Conservation (phyloP, 495 filamentous ascomycete species). For the Chaetomidium leptoderma region DNA sequence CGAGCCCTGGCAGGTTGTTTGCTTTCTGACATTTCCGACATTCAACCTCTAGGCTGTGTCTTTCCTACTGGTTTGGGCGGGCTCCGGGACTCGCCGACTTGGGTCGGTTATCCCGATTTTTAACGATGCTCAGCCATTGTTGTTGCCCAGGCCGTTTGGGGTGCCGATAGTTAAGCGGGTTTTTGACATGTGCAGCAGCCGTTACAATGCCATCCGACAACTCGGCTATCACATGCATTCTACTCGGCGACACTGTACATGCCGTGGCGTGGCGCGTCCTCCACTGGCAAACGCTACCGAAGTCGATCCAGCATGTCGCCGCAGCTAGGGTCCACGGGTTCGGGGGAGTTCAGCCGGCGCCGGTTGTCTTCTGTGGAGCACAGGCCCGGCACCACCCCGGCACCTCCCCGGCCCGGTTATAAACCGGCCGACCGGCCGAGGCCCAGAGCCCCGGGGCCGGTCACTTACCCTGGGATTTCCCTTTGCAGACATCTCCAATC, state of each 20-base stretch:
- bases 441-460: conserved; percentile 2
- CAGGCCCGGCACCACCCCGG: conserved; percentile 2
- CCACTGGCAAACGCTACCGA: no score
- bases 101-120: not conserved
- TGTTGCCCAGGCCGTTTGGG: no score
- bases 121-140: not conserved
- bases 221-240: not conserved
- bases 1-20: no score
- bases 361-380: not conserved
- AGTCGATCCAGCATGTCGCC: not conserved
- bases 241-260: not conserved
- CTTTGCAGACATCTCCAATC: not conserved
- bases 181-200: not conserved
- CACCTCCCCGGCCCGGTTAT: no score
- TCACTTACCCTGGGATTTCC: not conserved
- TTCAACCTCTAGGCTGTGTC: no score
- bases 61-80: no score
- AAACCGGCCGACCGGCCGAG: conserved; percentile 12
- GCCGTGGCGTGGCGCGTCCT: no score
- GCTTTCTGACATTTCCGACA: no score
- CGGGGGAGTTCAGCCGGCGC: not conserved
- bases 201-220: not conserved
- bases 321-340: no score
- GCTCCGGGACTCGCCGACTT: not conserved
- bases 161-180: no score